A percentile compares a stretch with the other conserved stretches of the same genome.
These are phyloP conservation scores for Ampelocalamus luodianensis DNA, from an alignment of 176 grass and related monocot species.

Conservation along the genomic window DNA sequence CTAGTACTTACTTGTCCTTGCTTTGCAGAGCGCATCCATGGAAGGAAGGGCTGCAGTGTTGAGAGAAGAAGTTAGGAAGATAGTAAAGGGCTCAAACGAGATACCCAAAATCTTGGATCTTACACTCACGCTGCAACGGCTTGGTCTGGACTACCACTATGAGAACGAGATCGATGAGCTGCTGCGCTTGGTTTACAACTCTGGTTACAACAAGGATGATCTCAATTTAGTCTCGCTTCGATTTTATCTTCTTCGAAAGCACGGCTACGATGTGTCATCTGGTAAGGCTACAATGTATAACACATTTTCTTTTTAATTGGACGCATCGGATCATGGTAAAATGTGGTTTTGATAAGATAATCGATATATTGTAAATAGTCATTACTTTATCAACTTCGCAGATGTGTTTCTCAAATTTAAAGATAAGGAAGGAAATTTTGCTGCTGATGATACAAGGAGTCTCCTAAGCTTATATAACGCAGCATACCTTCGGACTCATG, in stretches of 20 bases:
- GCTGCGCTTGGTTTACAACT: not conserved
- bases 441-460: not conserved
- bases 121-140: constrained; percentile 20
- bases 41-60: constrained; percentile 10
- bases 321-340: not conserved
- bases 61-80: constrained; percentile 35
- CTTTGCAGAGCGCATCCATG: constrained; percentile 24
- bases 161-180: constrained; percentile 30
- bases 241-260: constrained; percentile 43
- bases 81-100: not conserved
- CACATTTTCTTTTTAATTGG: not conserved
- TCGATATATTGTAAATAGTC: not conserved
- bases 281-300: not conserved
- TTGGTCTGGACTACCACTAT: constrained; percentile 41
- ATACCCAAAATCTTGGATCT: constrained; percentile 23
- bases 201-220: constrained; percentile 22
- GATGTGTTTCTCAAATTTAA: constrained; percentile 35
- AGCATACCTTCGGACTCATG: constrained; percentile 19
- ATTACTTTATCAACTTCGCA: not conserved
- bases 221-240: constrained; percentile 28
- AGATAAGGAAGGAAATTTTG: constrained; percentile 16
- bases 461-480: constrained; percentile 44
- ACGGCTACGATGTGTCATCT: constrained; percentile 40
- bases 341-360: not conserved
- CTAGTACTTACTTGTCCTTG: not conserved